Conservation (phyloP, 208 protist species). For the Crithidia thermophila region DNA sequence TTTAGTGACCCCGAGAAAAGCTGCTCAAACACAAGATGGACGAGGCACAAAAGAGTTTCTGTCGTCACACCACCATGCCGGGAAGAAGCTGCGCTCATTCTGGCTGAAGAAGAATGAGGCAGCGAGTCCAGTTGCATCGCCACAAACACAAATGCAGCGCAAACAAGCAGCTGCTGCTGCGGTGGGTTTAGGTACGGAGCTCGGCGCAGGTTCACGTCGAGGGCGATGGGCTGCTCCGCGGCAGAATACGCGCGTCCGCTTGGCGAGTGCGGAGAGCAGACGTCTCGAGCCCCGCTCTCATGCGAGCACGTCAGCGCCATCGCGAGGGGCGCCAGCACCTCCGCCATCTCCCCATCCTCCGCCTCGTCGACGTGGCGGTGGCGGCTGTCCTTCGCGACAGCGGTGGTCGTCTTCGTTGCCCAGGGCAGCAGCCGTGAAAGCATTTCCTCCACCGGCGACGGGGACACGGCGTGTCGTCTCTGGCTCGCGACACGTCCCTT, state of each 20-base stretch:
- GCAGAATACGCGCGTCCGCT: background rate
- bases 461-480: no score
- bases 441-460: background rate
- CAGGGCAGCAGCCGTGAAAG: background rate
- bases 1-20: no score
- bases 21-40: background rate
- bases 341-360: background rate
- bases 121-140: background rate
- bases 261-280: background rate
- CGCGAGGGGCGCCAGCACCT: conserved; percentile 8
- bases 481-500: no score
- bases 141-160: conserved; percentile 13
- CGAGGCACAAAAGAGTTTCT: conserved; percentile 1
- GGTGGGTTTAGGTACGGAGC: conserved; percentile 1
- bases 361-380: background rate
- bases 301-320: background rate
- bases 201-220: conserved; percentile 13
- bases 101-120: background rate
- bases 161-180: conserved; percentile 24
- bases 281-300: no score
- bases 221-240: background rate
- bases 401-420: background rate
- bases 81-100: no score
- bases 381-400: no score
- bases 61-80: no score